Evolutionary conservation across 164 flowering plant species (phyloP), one percentile per base, ranked within the genome.

Genomic region (Nymphaea thermarum): DNA sequence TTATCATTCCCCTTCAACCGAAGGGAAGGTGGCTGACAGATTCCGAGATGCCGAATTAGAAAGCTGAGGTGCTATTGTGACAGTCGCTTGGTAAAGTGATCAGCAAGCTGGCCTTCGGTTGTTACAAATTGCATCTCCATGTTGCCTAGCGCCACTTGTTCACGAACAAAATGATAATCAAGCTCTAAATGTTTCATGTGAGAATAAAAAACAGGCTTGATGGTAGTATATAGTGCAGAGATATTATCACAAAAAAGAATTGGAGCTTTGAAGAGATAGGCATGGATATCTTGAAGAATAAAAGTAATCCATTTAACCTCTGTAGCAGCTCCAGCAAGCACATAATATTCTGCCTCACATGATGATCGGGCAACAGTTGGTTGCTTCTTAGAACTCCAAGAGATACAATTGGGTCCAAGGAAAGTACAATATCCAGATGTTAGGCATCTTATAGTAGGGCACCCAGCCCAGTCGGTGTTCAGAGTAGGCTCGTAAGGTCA

Each of bases 181-280:
- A 17, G 36, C n/a, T 44, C 67, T 43, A 65, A 5, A 65, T 65
- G 67, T 44, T 65, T 65, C n/a, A 53, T 65, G 45, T 43, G 57
- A 15, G 45, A 45, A 65, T 43, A 4, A 25, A 36, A 65, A 4
- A 65, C 12, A 4, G 4, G 53, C 4, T 43, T 65, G 6, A 36
- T 36, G 53, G 67, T 12, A 1, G 25, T 42, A 25, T 43, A 17
- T 42, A n/a, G 43, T 17, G 25, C 44, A 15, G 17, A 11, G 44
- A 43, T 65, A 44, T 65, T 53, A 65, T 53, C 41, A 3, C 17
- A 65, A 15, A 65, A 15, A 12, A 43, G 3, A 44, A 16, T 42
- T 36, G 57, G 67, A 5, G 15, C 10, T 2, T 65, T 42, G 4
- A n/a, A 43, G 44, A 36, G 36, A 25, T 25, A 43, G 43, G 43